Evolutionary conservation across 495 filamentous ascomycete genomes (phyloP).

Genomic region (Neurospora sp.): DNA sequence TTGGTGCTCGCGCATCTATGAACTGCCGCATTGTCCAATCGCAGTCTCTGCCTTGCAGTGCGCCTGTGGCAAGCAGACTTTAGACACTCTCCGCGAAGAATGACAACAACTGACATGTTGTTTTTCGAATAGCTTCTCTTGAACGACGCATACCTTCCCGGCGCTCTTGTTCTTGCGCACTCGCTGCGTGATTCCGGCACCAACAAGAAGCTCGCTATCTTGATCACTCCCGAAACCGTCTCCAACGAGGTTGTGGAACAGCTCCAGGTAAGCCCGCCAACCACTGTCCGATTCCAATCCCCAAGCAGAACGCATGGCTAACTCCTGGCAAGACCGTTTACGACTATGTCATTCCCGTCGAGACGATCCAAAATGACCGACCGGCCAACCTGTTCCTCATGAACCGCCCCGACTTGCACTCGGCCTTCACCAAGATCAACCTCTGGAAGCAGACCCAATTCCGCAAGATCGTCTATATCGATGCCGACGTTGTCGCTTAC

Average conservation of each 20-base stretch:
- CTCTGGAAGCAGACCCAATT: constrained; percentile 90
- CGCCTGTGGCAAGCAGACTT: neutral
- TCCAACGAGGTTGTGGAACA: constrained; percentile 61
- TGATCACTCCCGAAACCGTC: constrained; percentile 70
- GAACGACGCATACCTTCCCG: constrained; percentile 84
- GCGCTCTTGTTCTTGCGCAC: constrained; percentile 87
- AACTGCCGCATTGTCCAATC: constrained; percentile 1
- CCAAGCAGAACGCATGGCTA: neutral
- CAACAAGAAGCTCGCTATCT: constrained; percentile 70
- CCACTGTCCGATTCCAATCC: neutral
- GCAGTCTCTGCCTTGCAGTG: constrained; percentile 1
- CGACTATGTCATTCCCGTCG: constrained; percentile 80
- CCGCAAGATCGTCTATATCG: constrained; percentile 81
- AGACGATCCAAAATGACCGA: constrained; percentile 60
- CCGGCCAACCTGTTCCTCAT: constrained; percentile 84
- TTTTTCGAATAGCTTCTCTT: constrained; percentile 58
- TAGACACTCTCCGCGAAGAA: neutral
- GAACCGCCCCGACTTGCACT: constrained; percentile 78
- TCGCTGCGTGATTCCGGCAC: constrained; percentile 89
- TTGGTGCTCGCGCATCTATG: neutral
- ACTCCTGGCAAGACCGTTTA: constrained; percentile 49
- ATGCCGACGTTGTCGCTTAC: constrained; percentile 80
- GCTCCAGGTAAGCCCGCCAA: constrained; percentile 46
- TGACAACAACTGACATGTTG: constrained; percentile 17
- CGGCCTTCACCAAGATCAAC: constrained; percentile 92